Percentiles rank a stretch among this genome's conserved stretches.
Conservation (phyloP, 2,329 filamentous ascomycete genomes). For the Ustulina deusta region DNA sequence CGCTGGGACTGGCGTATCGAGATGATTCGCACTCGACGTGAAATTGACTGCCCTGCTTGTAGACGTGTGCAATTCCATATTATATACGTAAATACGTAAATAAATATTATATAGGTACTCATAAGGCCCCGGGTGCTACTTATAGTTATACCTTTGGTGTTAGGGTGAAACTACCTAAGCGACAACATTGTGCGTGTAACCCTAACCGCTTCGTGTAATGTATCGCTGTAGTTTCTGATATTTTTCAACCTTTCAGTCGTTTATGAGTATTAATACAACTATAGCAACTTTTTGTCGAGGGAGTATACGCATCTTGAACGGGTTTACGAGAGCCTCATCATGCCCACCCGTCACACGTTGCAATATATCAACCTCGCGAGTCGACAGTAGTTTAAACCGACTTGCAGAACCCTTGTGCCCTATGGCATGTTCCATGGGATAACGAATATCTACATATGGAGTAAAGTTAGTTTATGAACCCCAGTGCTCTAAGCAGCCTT, state of each 20-base stretch:
- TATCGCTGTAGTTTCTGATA: too few relatives aligned
- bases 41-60: background rate
- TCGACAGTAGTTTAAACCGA: too few relatives aligned
- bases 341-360: too few relatives aligned
- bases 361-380: too few relatives aligned
- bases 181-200: background rate
- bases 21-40: background rate
- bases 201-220: too few relatives aligned
- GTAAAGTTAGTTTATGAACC: background rate
- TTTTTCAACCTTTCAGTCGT: too few relatives aligned
- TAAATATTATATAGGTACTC: background rate
- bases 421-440: too few relatives aligned
- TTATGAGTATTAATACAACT: background rate
- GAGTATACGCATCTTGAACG: background rate
- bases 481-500: background rate
- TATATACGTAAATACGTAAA: too few relatives aligned
- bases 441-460: too few relatives aligned
- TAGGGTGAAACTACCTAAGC: background rate
- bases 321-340: too few relatives aligned
- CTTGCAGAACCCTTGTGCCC: too few relatives aligned
- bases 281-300: background rate
- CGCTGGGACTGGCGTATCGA: background rate
- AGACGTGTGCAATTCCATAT: background rate
- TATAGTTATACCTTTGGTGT: background rate
- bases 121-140: background rate